Evolutionary conservation across 176 grass and related monocot genomes (phyloP).

Genomic region (Bromus sterilis): DNA sequence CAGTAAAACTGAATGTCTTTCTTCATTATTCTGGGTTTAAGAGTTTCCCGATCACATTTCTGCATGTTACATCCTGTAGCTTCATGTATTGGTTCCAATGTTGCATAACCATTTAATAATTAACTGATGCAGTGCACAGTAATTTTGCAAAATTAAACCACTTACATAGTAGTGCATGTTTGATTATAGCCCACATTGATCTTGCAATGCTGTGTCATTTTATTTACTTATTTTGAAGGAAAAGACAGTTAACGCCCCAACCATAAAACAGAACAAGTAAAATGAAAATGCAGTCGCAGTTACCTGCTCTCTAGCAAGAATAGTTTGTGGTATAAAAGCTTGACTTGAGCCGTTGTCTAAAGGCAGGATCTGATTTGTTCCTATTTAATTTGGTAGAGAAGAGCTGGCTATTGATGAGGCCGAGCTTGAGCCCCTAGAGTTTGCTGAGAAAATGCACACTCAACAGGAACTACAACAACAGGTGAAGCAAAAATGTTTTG

Average conservation of each 20-base stretch:
- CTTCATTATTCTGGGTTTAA: not conserved
- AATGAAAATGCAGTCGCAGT: not conserved
- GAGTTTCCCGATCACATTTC: not conserved
- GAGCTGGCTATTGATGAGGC: constrained; percentile 83
- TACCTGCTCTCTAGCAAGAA: not conserved
- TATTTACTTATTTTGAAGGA: not conserved
- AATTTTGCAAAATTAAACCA: not conserved
- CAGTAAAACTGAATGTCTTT: not conserved
- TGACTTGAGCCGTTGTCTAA: not conserved
- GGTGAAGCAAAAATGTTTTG: constrained; percentile 10
- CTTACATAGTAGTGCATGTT: not conserved
- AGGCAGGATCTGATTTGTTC: not conserved
- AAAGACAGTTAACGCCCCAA: not conserved
- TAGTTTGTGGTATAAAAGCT: not conserved
- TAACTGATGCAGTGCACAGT: not conserved
- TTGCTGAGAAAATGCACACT: constrained; percentile 48
- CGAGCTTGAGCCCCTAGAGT: constrained; percentile 54
- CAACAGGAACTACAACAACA: constrained; percentile 54
- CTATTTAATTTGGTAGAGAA: constrained; percentile 49
- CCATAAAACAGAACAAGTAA: not conserved
- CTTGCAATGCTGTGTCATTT: not conserved
- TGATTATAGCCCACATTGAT: not conserved
- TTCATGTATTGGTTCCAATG: not conserved
- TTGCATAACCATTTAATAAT: not conserved
- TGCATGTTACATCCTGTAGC: not conserved